Base-by-base conservation (phyloP, 495 filamentous ascomycete genomes). In the Aspergillus hancockii region DNA sequence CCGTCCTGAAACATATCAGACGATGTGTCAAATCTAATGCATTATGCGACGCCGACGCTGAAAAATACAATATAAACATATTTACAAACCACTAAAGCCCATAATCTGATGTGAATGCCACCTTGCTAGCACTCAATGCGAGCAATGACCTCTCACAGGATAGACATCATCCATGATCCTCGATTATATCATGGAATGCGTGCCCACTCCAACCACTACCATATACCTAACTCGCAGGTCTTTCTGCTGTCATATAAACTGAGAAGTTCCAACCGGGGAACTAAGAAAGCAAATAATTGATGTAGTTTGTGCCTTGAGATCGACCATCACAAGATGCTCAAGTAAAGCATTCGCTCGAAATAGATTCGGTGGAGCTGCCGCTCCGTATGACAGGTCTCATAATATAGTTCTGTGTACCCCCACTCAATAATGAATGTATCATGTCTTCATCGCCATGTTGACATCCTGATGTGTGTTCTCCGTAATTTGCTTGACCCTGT, bases 1-100 rank as follows among this genome's bases (percentile, higher is more conserved):
- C 38, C 38, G 14, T n/a, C 38, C 38, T 41, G 14, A 3, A 41
- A 41, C 38, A 41, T 41, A 43, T 23, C 18, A 22, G 43, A 22
- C 43, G 43, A 47, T 47, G 43, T 47, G 43, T 45, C 18, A 40
- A 53, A 53, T 40, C 25, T 53, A 55, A 55, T 25, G 40, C 51
- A 54, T 54, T 40, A 57, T 57, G 54, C 54, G 54, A 57, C 54
- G 54, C 54, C 43, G 54, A 57, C 54, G 54, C 54, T 57, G 47
- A 40, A 54, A 43, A 62, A 57, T 22, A 25, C 46, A 46, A 22
- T 36, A 54, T 19, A 28, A 47, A 47, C 43, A 23, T 58, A 58
- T 58, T 57, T 57, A 57, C 54, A 57, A 47, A 13, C 38, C 22
- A 30, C 12, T 10, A 30, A 30, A 34, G 21, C 50, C 21, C n/a